Base-by-base conservation (phyloP, 2,329 filamentous ascomycete species). In the Madurella mycetomatis region DNA sequence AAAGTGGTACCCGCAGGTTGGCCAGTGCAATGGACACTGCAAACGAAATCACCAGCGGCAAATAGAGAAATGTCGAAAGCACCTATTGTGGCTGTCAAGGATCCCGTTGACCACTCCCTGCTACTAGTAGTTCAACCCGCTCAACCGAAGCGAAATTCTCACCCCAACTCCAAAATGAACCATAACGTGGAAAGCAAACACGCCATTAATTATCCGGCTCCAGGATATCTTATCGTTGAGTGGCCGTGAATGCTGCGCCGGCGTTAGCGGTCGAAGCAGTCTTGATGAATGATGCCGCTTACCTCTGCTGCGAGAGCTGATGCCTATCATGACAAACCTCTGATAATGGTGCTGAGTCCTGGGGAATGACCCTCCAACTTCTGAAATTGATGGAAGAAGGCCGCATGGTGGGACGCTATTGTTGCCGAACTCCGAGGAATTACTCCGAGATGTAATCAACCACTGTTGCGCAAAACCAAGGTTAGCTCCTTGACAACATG, bases 361-460 rank as follows among this genome's bases (percentile, higher is more conserved):
- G 47, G 25, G 25, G 9, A 17, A 19, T 37, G 13, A 37, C 9
- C 32, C 18, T 12, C 43, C 42, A 47, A 8, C 17, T 43, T 16
- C 42, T 40, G 37, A 9, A n/a, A 19, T n/a, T 17, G 17, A 41
- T n/a, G 12, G 34, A 41, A 15, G 49, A 18, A 9, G 16, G 41
- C 18, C 32, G 15, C 15, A 34, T 34, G 34, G 13, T 37, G 13
- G 13, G 34, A 11, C 34, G 13, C 13, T 9, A 30, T 49, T 17
- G 11, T 9, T 31, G 18, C 41, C 45, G 45, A 9, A 7, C 5
- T 18, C 9, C 31, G 18, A 31, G 41, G 30, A 41, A 9, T 44
- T 54, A 59, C 43, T 52, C 54, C n/a, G 51, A 54, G 41, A 51
- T 44, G 53, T 45, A 54, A 13, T 53, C 43, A 32, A 47, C 42